Conservation (phyloP, 164 flowering plant species). For the Vitis rotundifolia region DNA sequence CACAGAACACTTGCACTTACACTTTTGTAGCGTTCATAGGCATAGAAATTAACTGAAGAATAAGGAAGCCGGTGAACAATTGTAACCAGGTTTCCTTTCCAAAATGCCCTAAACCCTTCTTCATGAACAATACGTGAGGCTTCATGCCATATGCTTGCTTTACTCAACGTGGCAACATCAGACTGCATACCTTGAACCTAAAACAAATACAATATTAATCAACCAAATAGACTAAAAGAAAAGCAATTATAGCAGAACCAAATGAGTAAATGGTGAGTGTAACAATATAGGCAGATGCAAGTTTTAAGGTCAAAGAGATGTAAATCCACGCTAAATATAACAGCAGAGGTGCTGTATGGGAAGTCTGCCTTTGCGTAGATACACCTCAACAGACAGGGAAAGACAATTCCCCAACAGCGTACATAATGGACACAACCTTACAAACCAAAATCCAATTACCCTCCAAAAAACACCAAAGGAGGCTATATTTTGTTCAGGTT, state of each 20-base stretch:
- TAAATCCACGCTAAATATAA: no score
- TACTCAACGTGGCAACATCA: slow-evolving; percentile 55
- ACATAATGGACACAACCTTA: no score
- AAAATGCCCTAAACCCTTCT: slow-evolving; percentile 86
- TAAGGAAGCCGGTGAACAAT: slow-evolving; percentile 89
- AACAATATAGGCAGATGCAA: no score
- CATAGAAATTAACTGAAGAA: slow-evolving; percentile 74
- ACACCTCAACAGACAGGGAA: no score
- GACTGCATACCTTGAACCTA: slow-evolving; percentile 94
- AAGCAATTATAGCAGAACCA: background rate
- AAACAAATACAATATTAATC: background rate
- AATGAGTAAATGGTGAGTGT: background rate
- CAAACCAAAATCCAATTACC: no score
- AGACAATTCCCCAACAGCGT: no score
- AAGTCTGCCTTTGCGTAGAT: no score
- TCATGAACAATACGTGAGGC: slow-evolving; percentile 71
- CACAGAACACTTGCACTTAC: slow-evolving; percentile 34
- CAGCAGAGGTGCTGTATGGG: no score
- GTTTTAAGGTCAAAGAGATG: no score
- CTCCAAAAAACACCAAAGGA: no score
- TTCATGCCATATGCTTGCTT: slow-evolving; percentile 70
- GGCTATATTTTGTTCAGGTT: no score
- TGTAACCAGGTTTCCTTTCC: slow-evolving; percentile 89
- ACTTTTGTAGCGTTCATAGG: slow-evolving; percentile 73
- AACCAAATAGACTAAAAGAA: background rate